Evolutionary conservation across 352 stramenopile genomes (phyloP).

Genomic region (Globisporangium middletonii): DNA sequence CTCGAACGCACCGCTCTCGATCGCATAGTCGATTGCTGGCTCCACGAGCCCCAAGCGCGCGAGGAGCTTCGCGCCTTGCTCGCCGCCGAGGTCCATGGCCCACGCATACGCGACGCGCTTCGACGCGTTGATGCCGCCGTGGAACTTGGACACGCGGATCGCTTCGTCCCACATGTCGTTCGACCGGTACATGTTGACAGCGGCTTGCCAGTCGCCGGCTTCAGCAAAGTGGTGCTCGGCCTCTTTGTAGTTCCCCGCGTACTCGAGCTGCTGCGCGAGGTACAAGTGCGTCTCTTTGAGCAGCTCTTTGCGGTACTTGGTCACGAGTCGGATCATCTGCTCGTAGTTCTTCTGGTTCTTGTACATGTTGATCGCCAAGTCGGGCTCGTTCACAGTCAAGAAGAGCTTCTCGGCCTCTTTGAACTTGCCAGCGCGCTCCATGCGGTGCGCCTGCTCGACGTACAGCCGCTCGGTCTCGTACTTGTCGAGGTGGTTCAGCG

Average conservation of each 20-base stretch:
- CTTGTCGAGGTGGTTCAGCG: conserved; percentile 89
- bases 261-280: conserved; percentile 90
- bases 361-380: conserved; percentile 96
- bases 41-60: conserved; percentile 90
- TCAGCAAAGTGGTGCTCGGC: conserved; percentile 93
- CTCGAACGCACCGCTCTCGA: conserved; percentile 90
- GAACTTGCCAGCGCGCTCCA: conserved; percentile 86
- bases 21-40: conserved; percentile 91
- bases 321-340: conserved; percentile 93
- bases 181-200: conserved; percentile 93
- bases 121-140: conserved; percentile 88
- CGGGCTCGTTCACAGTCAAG: conserved; percentile 88
- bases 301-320: conserved; percentile 90
- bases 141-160: conserved; percentile 91
- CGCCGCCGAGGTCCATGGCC: conserved; percentile 87
- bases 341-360: conserved; percentile 95
- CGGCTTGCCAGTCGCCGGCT: conserved; percentile 88
- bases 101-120: conserved; percentile 93
- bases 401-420: conserved; percentile 94
- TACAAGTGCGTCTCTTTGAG: conserved; percentile 93
- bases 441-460: conserved; percentile 90
- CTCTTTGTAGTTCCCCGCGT: conserved; percentile 89
- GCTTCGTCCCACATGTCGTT: conserved; percentile 95
- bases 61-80: conserved; percentile 89
- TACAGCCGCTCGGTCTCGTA: conserved; percentile 91